Percentiles rank a stretch among this genome's conserved stretches.
These are phyloP conservation scores for Saururus chinensis DNA, from an alignment of 164 flowering plant species.

Conservation along the genomic window DNA sequence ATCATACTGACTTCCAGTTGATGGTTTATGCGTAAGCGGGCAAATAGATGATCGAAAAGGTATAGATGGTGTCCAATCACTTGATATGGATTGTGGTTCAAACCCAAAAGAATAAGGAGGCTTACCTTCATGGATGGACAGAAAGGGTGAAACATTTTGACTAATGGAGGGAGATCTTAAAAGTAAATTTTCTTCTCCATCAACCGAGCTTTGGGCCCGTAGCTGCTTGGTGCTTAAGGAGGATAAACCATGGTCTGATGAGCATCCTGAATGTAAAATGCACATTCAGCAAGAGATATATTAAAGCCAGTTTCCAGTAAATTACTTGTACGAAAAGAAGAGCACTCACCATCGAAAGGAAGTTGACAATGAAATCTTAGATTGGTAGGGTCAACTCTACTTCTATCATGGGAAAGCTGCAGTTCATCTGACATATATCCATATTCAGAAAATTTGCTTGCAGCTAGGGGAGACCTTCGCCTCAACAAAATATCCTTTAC, in stretches of 20 bases:
- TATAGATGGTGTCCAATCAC: conserved; percentile 68
- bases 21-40: conserved; percentile 22
- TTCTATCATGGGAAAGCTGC: conserved; percentile 3
- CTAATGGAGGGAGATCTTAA: conserved; percentile 19
- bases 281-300: conserved; percentile 1
- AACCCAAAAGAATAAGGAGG: conserved; percentile 10
- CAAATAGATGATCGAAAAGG: conserved; percentile 67
- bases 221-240: conserved; percentile 14
- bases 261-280: conserved; percentile 11
- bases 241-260: conserved; percentile 13
- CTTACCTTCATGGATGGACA: conserved; percentile 18
- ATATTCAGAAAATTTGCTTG: conserved; percentile 8
- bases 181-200: conserved; percentile 13
- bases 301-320: conserved; percentile 7
- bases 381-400: conserved; percentile 1
- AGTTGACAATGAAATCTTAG: conserved; percentile 5
- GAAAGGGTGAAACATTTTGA: conserved; percentile 21
- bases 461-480: conserved; percentile 8
- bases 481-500: conserved; percentile 6
- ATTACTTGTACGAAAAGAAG: conserved; percentile 13
- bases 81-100: conserved; percentile 15
- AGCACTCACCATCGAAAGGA: conserved; percentile 7
- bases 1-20: conserved; percentile 47
- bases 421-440: conserved; percentile 11
- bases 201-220: conserved; percentile 12